Evolutionary conservation across 1,139 yeast species (phyloP).

Genomic region (Zygoascus meyerae): DNA sequence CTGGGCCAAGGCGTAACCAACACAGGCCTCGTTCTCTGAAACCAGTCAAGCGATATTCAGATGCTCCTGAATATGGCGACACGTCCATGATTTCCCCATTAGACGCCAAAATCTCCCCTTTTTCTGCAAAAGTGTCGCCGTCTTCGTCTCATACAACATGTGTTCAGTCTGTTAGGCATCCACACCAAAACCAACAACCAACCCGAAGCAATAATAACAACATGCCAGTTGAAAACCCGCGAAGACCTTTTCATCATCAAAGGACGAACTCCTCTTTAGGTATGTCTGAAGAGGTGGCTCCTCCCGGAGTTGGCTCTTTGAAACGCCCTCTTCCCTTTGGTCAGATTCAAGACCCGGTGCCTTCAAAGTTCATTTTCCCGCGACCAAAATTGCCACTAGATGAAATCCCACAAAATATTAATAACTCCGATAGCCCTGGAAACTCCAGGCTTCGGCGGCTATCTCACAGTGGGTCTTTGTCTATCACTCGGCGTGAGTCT

Average conservation of each 20-base stretch:
- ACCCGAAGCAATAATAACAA: background rate
- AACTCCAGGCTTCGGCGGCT: slow-evolving; percentile 6
- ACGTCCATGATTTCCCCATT: slow-evolving; percentile 20
- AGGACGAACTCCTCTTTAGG: slow-evolving; percentile 10
- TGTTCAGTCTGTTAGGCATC: background rate
- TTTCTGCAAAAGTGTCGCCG: background rate
- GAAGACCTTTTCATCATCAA: slow-evolving; percentile 6
- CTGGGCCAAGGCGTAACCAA: no score
- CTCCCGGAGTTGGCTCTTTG: slow-evolving; percentile 4
- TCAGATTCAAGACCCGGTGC: slow-evolving; percentile 5
- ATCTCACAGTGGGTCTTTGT: slow-evolving; percentile 6
- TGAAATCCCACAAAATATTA: background rate
- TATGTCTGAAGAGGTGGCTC: slow-evolving; percentile 6
- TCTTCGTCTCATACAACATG: slow-evolving; percentile 1
- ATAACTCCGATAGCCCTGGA: background rate
- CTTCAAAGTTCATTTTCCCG: slow-evolving; percentile 11
- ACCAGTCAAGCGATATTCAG: slow-evolving; percentile 36
- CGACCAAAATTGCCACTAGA: slow-evolving; percentile 8
- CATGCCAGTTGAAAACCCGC: background rate
- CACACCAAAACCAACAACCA: background rate
- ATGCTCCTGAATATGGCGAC: slow-evolving; percentile 37
- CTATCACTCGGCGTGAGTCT: slow-evolving; percentile 16
- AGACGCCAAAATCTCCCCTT: background rate
- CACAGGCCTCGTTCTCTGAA: slow-evolving; percentile 10
- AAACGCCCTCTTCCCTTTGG: slow-evolving; percentile 18